phyloP scores from a whole-genome alignment of 345 rosid species.

The Kandelia obovata region DNA sequence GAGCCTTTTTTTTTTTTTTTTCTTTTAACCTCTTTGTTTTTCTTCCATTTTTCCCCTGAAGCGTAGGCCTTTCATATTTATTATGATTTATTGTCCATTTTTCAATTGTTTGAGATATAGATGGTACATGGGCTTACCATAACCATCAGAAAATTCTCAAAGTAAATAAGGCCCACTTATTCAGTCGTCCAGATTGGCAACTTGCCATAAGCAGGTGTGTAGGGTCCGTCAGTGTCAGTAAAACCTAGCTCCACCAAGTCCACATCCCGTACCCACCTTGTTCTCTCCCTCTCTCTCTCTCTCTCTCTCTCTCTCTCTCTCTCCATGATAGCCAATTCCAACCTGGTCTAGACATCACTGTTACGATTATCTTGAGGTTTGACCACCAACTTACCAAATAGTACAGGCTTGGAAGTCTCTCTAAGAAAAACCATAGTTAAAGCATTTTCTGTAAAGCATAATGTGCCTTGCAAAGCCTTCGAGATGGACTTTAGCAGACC shows the following conservation, averaged over 20 bases:
- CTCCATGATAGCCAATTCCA: conserved; percentile 18
- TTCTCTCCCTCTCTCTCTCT: neutral
- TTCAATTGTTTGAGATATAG: neutral
- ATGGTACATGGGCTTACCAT: neutral
- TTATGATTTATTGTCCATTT: neutral
- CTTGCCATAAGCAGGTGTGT: conserved; percentile 22
- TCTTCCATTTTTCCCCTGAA: neutral
- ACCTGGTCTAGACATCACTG: conserved; percentile 21
- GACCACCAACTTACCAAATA: conserved; percentile 29
- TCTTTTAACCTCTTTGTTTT: neutral
- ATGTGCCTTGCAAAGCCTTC: too few species aligned
- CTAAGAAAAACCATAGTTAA: neutral
- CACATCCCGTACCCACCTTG: neutral
- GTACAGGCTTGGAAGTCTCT: conserved; percentile 13
- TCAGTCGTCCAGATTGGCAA: conserved; percentile 23
- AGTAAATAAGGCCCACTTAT: conserved; percentile 15
- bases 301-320: neutral
- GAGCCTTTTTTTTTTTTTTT: too few species aligned
- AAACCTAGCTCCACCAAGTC: conserved; percentile 22
- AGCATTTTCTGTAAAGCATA: neutral
- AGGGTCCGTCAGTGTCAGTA: conserved; percentile 22
- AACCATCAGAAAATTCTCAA: conserved; percentile 2
- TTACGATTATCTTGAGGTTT: conserved; percentile 19
- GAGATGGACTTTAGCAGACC: neutral
- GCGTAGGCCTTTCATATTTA: neutral